Evolutionary conservation across 2,329 filamentous ascomycete species (phyloP).

Genomic region (Penicillium frequentans): DNA sequence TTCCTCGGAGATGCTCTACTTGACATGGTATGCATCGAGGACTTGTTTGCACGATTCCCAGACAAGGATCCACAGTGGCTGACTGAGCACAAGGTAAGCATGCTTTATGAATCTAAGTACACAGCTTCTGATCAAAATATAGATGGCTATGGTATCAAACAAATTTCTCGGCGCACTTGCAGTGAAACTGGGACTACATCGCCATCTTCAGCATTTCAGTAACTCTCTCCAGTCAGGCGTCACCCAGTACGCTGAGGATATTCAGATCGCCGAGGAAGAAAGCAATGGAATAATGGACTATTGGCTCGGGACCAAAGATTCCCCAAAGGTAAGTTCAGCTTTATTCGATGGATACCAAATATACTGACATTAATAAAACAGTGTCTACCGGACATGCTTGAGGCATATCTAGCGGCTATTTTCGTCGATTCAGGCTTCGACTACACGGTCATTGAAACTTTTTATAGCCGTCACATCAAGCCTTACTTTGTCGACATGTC

Average conservation of each 20-base stretch:
- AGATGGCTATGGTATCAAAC: conserved; percentile 97
- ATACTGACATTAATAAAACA: conserved; percentile 13
- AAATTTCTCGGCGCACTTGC: conserved; percentile 84
- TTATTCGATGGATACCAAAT: neutral
- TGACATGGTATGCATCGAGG: conserved; percentile 81
- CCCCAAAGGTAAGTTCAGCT: conserved; percentile 41
- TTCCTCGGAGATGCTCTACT: conserved; percentile 88
- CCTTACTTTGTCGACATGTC: conserved; percentile 83
- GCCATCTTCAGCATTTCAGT: conserved; percentile 60
- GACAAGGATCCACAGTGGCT: conserved; percentile 90
- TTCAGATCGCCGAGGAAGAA: conserved; percentile 32
- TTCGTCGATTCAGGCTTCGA: conserved; percentile 88
- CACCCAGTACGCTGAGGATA: conserved; percentile 47
- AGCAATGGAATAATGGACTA: conserved; percentile 39
- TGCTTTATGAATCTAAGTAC: neutral
- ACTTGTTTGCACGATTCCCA: conserved; percentile 75
- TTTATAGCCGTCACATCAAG: conserved; percentile 73
- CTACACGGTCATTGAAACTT: conserved; percentile 69
- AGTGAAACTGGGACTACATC: conserved; percentile 75
- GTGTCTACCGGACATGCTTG: conserved; percentile 80
- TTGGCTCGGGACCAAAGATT: conserved; percentile 43
- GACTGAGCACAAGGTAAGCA: conserved; percentile 78
- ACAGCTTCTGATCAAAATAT: conserved; percentile 9
- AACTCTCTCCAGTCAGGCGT: conserved; percentile 45
- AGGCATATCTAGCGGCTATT: conserved; percentile 84